A percentile compares a stretch with the other conserved stretches of the same genome.
phyloP scores from a whole-genome alignment of 129 eudicot species.

The Centella asiatica region DNA sequence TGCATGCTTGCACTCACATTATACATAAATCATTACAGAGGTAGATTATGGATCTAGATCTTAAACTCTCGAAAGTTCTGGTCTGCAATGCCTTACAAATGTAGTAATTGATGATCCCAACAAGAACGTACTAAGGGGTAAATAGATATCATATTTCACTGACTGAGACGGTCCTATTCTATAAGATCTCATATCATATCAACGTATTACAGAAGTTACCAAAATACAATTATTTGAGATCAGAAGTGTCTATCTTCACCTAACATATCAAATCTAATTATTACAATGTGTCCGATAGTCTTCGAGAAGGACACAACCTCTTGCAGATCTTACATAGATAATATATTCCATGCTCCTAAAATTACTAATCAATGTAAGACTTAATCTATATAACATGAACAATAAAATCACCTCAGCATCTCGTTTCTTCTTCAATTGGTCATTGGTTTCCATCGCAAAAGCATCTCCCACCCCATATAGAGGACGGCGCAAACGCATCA shows the following conservation, averaged over 20 bases:
- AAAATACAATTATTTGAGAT: neutral
- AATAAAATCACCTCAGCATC: conserved; percentile 62
- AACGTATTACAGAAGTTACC: neutral
- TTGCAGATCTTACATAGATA: neutral
- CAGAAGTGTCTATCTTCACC: neutral
- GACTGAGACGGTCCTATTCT: neutral
- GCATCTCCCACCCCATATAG: conserved; percentile 87
- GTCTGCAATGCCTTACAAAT: neutral
- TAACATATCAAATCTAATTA: neutral
- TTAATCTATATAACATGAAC: neutral
- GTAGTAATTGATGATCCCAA: neutral
- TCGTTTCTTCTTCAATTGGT: conserved; percentile 78
- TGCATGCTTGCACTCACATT: neutral
- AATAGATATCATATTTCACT: neutral
- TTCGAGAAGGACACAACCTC: neutral
- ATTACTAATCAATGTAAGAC: conserved; percentile 2
- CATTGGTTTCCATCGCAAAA: conserved; percentile 66
- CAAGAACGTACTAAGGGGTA: neutral
- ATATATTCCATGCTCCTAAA: neutral
- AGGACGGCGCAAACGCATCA: conserved; percentile 69
- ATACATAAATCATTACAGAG: neutral
- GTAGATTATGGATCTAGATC: neutral
- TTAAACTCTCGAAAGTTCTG: neutral
- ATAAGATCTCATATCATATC: neutral
- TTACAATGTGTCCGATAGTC: neutral